Evolutionary conservation across 306 rosid genomes (phyloP).

Genomic region (Datisca glomerata): DNA sequence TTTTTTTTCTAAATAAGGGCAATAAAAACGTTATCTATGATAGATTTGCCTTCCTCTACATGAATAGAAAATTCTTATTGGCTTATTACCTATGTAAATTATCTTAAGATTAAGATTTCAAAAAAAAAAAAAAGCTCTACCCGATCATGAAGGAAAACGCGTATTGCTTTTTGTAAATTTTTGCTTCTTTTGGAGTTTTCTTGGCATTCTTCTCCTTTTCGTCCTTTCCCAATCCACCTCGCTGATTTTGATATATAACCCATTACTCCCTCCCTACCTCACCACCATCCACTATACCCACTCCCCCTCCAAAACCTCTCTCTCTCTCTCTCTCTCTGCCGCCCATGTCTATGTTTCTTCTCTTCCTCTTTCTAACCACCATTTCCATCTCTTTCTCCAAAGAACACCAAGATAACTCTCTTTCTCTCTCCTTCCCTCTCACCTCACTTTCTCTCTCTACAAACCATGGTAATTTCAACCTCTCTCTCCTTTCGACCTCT

Average conservation of each 20-base stretch:
- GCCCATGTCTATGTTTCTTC: slow-evolving; percentile 27
- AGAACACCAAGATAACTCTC: slow-evolving; percentile 1
- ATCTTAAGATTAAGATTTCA: no score
- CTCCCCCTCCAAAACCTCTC: slow-evolving; percentile 1
- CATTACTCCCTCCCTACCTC: neutral
- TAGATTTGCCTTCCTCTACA: no score
- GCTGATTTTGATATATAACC: neutral
- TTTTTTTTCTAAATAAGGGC: no score
- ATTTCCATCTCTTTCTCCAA: slow-evolving; percentile 8
- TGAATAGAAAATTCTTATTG: no score
- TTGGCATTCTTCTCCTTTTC: neutral
- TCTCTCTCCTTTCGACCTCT: slow-evolving; percentile 21
- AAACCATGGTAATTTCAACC: slow-evolving; percentile 9
- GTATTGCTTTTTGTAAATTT: no score
- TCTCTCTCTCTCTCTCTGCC: neutral
- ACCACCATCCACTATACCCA: neutral
- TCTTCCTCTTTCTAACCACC: slow-evolving; percentile 10
- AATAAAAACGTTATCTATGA: no score
- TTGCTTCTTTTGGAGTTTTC: neutral
- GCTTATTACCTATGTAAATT: no score
- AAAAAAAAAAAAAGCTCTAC: no score
- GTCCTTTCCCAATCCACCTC: neutral
- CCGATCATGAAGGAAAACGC: no score
- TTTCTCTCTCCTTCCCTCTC: slow-evolving; percentile 52
- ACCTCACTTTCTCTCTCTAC: slow-evolving; percentile 16